Percentiles rank a stretch among this genome's conserved stretches.
Evolutionary conservation across 345 rosid genomes (phyloP).

Genomic region (Ailanthus altissimus): DNA sequence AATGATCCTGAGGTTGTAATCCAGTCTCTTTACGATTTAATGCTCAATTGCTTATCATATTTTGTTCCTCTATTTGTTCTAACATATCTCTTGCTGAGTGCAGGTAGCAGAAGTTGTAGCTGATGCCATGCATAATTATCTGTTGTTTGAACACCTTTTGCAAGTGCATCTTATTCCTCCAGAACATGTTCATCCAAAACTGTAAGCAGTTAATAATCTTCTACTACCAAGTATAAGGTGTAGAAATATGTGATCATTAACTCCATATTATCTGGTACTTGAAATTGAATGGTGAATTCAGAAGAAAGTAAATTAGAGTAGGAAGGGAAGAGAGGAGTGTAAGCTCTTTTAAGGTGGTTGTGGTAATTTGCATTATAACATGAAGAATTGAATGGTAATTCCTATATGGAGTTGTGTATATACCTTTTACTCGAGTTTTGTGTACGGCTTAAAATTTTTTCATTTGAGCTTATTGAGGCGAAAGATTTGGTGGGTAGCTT

Average conservation of each 20-base stretch:
- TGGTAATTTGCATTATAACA: background rate
- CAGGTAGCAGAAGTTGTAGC: conserved; percentile 96
- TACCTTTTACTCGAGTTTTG: background rate
- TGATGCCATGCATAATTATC: conserved; percentile 81
- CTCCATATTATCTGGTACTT: background rate
- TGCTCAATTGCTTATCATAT: background rate
- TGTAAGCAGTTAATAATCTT: conserved; percentile 46
- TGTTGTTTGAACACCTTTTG: conserved; percentile 81
- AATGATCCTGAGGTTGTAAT: conserved; percentile 71
- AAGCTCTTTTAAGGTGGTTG: background rate
- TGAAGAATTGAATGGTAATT: background rate
- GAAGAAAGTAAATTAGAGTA: background rate
- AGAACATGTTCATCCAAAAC: conserved; percentile 72
- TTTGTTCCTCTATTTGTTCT: conserved; percentile 14
- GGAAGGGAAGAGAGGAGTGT: background rate
- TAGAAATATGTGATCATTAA: conserved; percentile 2
- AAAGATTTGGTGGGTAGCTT: background rate
- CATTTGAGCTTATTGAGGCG: background rate
- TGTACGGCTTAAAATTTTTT: background rate
- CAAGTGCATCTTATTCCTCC: conserved; percentile 71
- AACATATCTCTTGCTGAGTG: conserved; percentile 22
- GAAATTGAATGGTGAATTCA: background rate
- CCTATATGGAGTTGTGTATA: background rate
- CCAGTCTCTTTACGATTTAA: background rate
- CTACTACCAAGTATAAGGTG: background rate